Conservation (phyloP, 768 basidiomycete species). For the Russula griseocarnosa region DNA sequence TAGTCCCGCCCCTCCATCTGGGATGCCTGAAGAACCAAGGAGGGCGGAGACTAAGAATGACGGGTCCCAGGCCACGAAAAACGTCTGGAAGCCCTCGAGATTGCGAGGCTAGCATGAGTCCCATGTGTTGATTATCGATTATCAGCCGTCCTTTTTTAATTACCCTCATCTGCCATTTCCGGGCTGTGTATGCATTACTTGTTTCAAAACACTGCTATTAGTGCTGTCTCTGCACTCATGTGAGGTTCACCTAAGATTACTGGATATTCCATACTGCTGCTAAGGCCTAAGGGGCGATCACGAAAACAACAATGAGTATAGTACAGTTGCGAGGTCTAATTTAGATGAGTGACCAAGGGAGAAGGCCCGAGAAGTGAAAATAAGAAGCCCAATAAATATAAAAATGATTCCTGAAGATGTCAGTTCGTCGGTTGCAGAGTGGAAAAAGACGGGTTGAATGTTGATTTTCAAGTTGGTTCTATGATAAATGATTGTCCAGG, state of each 20-base stretch:
- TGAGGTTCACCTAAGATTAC: slow-evolving; percentile 12
- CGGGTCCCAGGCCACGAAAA: slow-evolving; percentile 64
- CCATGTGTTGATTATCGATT: neutral
- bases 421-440: neutral
- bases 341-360: slow-evolving; percentile 4
- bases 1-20: slow-evolving; percentile 34
- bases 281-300: slow-evolving; percentile 12
- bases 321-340: slow-evolving; percentile 22
- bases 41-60: slow-evolving; percentile 53
- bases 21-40: slow-evolving; percentile 28
- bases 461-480: neutral
- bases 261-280: slow-evolving; percentile 12
- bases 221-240: neutral
- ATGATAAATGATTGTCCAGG: neutral
- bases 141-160: neutral
- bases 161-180: neutral
- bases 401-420: neutral
- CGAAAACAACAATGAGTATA: slow-evolving; percentile 20
- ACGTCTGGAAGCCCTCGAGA: slow-evolving; percentile 36
- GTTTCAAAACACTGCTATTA: neutral
- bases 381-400: neutral
- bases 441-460: neutral
- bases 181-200: slow-evolving; percentile 4
- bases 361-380: neutral
- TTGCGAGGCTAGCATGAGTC: slow-evolving; percentile 23